Conservation (phyloP, 2,329 filamentous ascomycete species). For the Lachnellula suecica region DNA sequence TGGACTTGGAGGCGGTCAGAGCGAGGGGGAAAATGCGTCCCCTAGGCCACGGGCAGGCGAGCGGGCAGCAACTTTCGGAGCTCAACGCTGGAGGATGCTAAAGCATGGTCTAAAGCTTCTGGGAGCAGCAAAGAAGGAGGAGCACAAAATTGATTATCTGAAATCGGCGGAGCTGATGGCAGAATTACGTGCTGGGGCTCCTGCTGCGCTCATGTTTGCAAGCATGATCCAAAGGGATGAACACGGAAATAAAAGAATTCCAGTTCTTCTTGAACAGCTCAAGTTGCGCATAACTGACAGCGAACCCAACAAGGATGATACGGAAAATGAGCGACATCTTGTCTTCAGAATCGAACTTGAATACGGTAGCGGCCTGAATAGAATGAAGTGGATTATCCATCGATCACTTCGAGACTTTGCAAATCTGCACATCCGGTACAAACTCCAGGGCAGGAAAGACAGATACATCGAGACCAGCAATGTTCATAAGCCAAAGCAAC, state of each 20-base stretch:
- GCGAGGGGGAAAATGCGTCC: conserved; percentile 63
- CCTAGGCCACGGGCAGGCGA: conserved; percentile 59
- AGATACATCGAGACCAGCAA: conserved; percentile 72
- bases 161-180: conserved; percentile 97
- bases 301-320: conserved; percentile 56
- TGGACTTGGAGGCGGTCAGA: conserved; percentile 59
- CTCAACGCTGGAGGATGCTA: conserved; percentile 87
- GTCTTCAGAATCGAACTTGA: conserved; percentile 91
- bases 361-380: conserved; percentile 90
- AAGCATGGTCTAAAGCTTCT: conserved; percentile 84
- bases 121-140: conserved; percentile 77
- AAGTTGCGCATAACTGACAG: conserved; percentile 87
- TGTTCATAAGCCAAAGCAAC: conserved; percentile 74
- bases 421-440: conserved; percentile 92
- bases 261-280: conserved; percentile 90
- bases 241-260: conserved; percentile 91
- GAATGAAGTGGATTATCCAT: conserved; percentile 95
- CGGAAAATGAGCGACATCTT: conserved; percentile 66
- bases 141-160: conserved; percentile 82
- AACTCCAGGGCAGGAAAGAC: conserved; percentile 79
- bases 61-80: conserved; percentile 70
- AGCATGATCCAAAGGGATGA: conserved; percentile 98
- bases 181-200: conserved; percentile 87
- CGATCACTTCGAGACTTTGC: conserved; percentile 86
- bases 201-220: conserved; percentile 89